Evolutionary conservation across 2,329 filamentous ascomycete genomes (phyloP).

Genomic region (Emmonsiellopsis sp.): DNA sequence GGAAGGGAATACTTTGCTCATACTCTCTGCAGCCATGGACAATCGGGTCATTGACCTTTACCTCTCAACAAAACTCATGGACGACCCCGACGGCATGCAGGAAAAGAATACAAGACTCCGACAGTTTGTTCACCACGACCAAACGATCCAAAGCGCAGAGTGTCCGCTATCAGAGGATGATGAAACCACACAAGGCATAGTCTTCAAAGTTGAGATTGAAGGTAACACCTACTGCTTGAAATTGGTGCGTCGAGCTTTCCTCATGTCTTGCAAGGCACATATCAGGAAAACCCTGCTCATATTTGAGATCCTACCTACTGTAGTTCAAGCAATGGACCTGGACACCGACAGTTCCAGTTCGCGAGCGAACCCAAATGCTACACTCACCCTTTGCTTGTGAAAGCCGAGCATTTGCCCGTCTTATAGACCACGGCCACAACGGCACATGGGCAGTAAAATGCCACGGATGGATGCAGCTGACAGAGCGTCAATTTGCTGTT

Average conservation of each 20-base stretch:
- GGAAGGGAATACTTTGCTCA: not conserved
- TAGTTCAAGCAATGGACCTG: not conserved
- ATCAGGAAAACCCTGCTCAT: not conserved
- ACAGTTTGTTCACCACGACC: not conserved
- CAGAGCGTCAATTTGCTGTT: not conserved
- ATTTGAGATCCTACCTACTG: not conserved
- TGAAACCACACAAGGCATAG: not conserved
- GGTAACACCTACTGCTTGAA: not conserved
- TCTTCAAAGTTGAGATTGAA: not conserved
- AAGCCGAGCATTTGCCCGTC: conserved; percentile 1
- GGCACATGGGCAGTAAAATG: not conserved
- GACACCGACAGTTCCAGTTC: not conserved
- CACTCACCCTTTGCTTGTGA: not conserved
- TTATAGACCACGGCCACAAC: not conserved
- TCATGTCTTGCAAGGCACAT: too few relatives aligned
- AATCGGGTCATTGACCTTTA: not conserved
- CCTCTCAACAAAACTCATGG: not conserved
- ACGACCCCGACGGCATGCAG: not conserved
- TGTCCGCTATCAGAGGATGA: not conserved
- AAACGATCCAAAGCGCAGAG: not conserved
- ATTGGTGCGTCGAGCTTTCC: not conserved
- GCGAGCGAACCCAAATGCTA: not conserved
- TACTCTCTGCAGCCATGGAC: not conserved
- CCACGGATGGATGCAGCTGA: conserved; percentile 1
- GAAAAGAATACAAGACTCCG: not conserved